Evolutionary conservation across 176 grass and related monocot genomes (phyloP), one percentile per base, ranked within the genome.

Genomic region (Elaeis guineensis): DNA sequence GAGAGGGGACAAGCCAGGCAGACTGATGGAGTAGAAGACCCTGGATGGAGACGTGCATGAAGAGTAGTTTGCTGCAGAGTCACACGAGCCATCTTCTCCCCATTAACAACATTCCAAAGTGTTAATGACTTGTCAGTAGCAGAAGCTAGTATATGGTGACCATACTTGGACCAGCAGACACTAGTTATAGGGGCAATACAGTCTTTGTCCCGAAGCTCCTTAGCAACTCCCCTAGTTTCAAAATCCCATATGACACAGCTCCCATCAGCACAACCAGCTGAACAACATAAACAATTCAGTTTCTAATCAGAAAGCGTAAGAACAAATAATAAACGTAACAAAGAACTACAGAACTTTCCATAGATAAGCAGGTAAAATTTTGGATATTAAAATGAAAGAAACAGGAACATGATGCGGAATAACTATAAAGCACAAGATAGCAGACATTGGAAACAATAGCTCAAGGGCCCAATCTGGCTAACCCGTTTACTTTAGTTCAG

Each of bases 181-280:
- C 93, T 92, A 54, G 93, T 98, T 77, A 98, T 86, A 52, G 93
- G 93, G 76, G 93, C 84, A 55, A 83, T 76, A 71, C 79, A 80
- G 70, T 78, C 93, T 73, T 77, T 89, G 82, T 98, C 88, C 70
- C 77, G 84, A 57, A 98, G 83, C 62, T 85, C 89, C 64, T 82
- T 98, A 56, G 88, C 79, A 70, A 98, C 63, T 21, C 93, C 93
- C 65, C 88, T 98, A 69, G 93, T 98, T 82, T 98, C 93, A 26
- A 98, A 98, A 72, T 98, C 93, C 93, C 93, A 98, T 51, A 98
- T 98, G 74, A 98, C 56, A 67, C 87, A 92, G 57, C 74, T 98
- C 20, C 93, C 93, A 66, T 92, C 86, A 50, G 93, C 77, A 78
- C 88, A 83, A n/a, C 93, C 93, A 86, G 93, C 93, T 98, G 82